These are phyloP conservation scores for Exophiala sp. DNA, from an alignment of 2,329 filamentous ascomycete species.

Conservation along the genomic window DNA sequence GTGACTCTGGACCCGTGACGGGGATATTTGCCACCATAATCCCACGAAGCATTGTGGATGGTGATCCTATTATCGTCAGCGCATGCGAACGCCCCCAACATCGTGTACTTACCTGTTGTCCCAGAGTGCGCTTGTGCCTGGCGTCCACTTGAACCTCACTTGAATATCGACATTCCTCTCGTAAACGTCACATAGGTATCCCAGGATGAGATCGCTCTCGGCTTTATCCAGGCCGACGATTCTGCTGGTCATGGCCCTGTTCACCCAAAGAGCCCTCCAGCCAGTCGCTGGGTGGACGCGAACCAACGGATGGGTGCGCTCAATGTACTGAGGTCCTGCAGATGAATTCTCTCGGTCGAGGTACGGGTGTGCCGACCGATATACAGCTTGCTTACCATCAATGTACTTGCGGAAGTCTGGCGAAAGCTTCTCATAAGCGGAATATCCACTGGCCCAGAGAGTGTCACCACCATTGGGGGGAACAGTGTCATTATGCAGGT, in stretches of 20 bases:
- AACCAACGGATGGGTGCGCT: conserved; percentile 46
- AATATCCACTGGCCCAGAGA: conserved; percentile 51
- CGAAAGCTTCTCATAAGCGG: conserved; percentile 56
- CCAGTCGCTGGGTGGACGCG: conserved; percentile 47
- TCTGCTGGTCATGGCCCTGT: conserved; percentile 24
- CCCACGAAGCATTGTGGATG: conserved; percentile 45
- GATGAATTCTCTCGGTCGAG: conserved; percentile 57
- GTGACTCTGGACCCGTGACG: conserved; percentile 71
- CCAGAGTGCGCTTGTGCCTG: conserved; percentile 27
- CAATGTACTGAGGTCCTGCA: conserved; percentile 46
- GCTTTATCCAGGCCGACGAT: conserved; percentile 29
- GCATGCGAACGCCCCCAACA: conserved; percentile 53
- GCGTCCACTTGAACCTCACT: conserved; percentile 27
- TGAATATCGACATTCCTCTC: conserved; percentile 29
- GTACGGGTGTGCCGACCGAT: conserved; percentile 41
- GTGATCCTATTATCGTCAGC: conserved; percentile 60
- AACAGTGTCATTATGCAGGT: conserved; percentile 49
- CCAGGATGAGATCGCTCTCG: conserved; percentile 27
- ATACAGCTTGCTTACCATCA: conserved; percentile 32
- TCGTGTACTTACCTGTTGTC: conserved; percentile 52
- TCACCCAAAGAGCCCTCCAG: conserved; percentile 30
- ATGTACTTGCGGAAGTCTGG: conserved; percentile 32
- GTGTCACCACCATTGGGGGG: conserved; percentile 48
- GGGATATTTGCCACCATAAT: conserved; percentile 25
- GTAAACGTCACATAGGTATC: conserved; percentile 38